A percentile compares a stretch with the other conserved stretches of the same genome.
These are phyloP conservation scores for Aspergillaceae sp. DNA, from an alignment of 2,329 filamentous ascomycete species.

Conservation along the genomic window DNA sequence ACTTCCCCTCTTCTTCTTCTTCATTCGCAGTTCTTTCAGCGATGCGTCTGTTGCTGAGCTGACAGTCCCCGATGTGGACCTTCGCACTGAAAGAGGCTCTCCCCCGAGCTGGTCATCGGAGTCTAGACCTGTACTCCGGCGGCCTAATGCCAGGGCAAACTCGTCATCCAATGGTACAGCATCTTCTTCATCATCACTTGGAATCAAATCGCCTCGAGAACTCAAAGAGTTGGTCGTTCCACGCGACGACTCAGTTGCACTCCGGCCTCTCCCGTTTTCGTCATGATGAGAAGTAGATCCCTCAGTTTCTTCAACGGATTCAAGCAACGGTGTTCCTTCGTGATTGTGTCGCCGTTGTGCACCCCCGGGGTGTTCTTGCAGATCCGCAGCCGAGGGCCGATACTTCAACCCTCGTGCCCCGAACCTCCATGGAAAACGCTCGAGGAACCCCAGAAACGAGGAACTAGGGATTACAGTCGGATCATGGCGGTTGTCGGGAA, in stretches of 20 bases:
- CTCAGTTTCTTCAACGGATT: constrained; percentile 46
- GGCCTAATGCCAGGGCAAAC: constrained; percentile 73
- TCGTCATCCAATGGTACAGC: constrained; percentile 89
- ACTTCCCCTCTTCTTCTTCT: constrained; percentile 25
- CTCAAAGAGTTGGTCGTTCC: constrained; percentile 78
- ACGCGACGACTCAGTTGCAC: constrained; percentile 69
- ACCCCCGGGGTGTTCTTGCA: constrained; percentile 75
- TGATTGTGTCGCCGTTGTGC: constrained; percentile 29
- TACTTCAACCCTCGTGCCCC: constrained; percentile 72
- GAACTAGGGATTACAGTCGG: constrained; percentile 86
- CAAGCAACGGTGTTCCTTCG: constrained; percentile 65
- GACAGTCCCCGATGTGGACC: constrained; percentile 39
- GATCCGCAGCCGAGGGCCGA: constrained; percentile 79
- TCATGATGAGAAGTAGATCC: constrained; percentile 7
- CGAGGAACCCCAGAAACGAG: constrained; percentile 75
- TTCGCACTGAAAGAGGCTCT: constrained; percentile 39
- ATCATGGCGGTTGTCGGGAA: constrained; percentile 50
- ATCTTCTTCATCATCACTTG: constrained; percentile 87
- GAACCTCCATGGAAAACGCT: constrained; percentile 74
- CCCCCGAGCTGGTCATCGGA: constrained; percentile 64
- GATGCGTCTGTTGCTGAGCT: constrained; percentile 38
- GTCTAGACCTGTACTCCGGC: constrained; percentile 51
- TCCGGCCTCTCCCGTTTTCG: constrained; percentile 47
- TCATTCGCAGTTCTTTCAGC: constrained; percentile 36
- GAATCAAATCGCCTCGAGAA: constrained; percentile 82